Percentiles rank a stretch among this genome's conserved stretches.
Evolutionary conservation across 768 basidiomycete genomes (phyloP).

Genomic region (Boletus fagicola): DNA sequence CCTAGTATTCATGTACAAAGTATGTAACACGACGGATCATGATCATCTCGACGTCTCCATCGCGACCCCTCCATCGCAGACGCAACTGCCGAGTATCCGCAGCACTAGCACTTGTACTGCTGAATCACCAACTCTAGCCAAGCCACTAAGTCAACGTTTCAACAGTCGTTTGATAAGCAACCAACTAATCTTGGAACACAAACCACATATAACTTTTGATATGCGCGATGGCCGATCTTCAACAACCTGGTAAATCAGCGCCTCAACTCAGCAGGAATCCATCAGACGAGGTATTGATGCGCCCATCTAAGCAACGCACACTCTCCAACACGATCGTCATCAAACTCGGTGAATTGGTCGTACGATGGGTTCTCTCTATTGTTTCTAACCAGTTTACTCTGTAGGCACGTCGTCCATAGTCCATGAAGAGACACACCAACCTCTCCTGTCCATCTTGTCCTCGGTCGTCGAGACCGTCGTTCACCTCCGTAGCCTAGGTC

Average conservation of each 20-base stretch:
- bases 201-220: not conserved
- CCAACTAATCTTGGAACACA: not conserved
- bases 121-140: not conserved
- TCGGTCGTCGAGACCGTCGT: slow-evolving; percentile 90
- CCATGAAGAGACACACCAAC: slow-evolving; percentile 89
- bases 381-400: slow-evolving; percentile 11
- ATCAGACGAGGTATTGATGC: slow-evolving; percentile 16
- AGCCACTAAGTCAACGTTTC: not conserved
- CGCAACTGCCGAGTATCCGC: not conserved
- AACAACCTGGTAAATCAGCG: slow-evolving; percentile 8
- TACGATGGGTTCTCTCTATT: not conserved
- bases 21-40: not conserved
- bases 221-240: slow-evolving; percentile 14
- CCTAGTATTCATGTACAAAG: not conserved
- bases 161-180: not conserved
- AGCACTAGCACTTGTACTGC: not conserved
- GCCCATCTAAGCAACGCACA: slow-evolving; percentile 23
- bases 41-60: not conserved
- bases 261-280: not conserved
- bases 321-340: slow-evolving; percentile 72
- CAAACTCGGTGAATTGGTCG: slow-evolving; percentile 66
- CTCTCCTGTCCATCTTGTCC: slow-evolving; percentile 87
- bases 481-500: slow-evolving; percentile 71
- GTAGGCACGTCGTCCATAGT: slow-evolving; percentile 93
- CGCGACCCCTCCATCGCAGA: not conserved